Base-by-base conservation (phyloP, 306 rosid genomes). In the Carpinus fangiana region DNA sequence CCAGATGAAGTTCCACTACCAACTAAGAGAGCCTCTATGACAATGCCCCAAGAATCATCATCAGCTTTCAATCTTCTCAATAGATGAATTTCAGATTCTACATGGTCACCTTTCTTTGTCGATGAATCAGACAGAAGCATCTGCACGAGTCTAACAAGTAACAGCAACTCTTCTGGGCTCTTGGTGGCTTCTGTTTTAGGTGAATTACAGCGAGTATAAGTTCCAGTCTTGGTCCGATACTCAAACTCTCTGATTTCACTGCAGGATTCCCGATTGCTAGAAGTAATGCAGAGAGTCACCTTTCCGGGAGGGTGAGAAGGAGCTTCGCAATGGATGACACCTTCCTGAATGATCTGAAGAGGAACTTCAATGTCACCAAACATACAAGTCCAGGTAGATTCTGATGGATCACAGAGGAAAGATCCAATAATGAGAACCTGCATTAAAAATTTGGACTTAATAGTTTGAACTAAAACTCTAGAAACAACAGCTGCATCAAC, bases 221-320 rank as follows among this genome's bases (percentile, higher is more conserved):
- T 80, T 59, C 79, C 74, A 75, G 76, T 77, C 82, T 73, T 88
- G 52, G 54, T 77, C 48, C 85, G 89, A 81, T 91, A 96, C 73
- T 96, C 94, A 71, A 96, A 96, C 82, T 91, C 97, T 73, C 89
- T 90, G 73, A 91, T 78, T 82, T 96, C 97, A 88, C 99, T 96
- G 91, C 99, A 96, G 45, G 96, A 82, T 74, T 86, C 90, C 69
- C 87, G 85, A 80, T 93, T 91, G 73, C 97, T 93, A 34, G 94
- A 87, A 57, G 99, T 90, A 74, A 96, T 68, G 86, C 92, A 96
- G 53, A 96, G 74, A 83, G 91, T 74, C 60, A 93, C 94, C 88
- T 91, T 93, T 79, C 97, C 97, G 17, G 87, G 82, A 76, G 79
- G 86, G 80, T 52, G 80, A 66, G 91, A 81, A 59, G 99, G 99